Percentiles rank a stretch among this genome's conserved stretches.
phyloP scores from a whole-genome alignment of 495 filamentous ascomycete species.

The Aspergillus campestris region DNA sequence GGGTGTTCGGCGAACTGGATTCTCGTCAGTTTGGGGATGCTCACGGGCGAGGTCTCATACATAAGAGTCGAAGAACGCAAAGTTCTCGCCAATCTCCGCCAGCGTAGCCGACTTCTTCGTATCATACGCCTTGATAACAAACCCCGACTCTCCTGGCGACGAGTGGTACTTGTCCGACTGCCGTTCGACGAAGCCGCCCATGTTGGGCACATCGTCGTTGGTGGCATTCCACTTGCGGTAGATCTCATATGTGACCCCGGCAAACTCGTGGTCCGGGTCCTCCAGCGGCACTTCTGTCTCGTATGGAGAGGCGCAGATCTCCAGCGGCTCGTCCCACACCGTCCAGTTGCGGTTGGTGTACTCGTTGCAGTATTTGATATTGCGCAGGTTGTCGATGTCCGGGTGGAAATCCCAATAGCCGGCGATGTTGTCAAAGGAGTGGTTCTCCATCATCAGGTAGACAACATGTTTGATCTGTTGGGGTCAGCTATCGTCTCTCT shows the following conservation, averaged over 20 bases:
- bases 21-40: constrained; percentile 2
- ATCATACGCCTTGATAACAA: constrained; percentile 34
- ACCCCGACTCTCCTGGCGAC: constrained; percentile 29
- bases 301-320: constrained; percentile 31
- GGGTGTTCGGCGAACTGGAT: constrained; percentile 29
- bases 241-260: constrained; percentile 33
- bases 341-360: constrained; percentile 38
- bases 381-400: constrained; percentile 32
- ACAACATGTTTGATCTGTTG: constrained; percentile 36
- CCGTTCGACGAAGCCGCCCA: constrained; percentile 36
- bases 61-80: constrained; percentile 35
- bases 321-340: constrained; percentile 30
- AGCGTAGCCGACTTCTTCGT: constrained; percentile 29
- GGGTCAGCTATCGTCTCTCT: background rate
- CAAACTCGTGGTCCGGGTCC: constrained; percentile 37
- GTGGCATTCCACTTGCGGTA: constrained; percentile 33
- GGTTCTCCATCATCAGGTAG: constrained; percentile 39
- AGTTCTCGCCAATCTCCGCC: constrained; percentile 29
- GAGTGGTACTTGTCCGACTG: constrained; percentile 33
- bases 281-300: constrained; percentile 31
- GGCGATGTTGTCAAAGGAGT: constrained; percentile 39
- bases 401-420: constrained; percentile 36
- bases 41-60: constrained; percentile 8
- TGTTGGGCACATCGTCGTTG: constrained; percentile 29
- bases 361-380: constrained; percentile 31